Percentiles rank a stretch among this genome's conserved stretches.
These are phyloP conservation scores for Flaveria linearis DNA, from an alignment of 129 eudicot species.

Conservation along the genomic window DNA sequence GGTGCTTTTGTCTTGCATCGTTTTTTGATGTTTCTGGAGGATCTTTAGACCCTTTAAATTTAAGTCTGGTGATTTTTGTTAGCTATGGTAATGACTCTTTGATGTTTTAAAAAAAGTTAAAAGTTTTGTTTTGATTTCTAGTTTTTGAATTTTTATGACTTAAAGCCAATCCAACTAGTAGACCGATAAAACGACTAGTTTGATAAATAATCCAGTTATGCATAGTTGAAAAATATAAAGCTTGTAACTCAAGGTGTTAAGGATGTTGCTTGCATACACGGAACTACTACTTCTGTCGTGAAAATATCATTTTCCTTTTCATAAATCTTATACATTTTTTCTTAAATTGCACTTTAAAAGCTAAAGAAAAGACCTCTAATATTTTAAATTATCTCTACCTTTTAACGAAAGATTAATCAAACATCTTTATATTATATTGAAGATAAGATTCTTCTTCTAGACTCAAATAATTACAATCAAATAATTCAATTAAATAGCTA, in stretches of 20 bases:
- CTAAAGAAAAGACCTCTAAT: not conserved
- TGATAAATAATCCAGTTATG: no score
- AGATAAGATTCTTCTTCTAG: constrained; percentile 34
- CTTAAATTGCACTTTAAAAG: not conserved
- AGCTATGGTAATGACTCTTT: not conserved
- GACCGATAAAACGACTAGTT: no score
- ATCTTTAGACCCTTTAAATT: not conserved
- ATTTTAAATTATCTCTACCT: constrained; percentile 21
- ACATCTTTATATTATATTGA: not conserved
- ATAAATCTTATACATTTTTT: not conserved
- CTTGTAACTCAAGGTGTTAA: no score
- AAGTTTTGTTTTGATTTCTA: not conserved
- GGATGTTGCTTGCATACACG: no score
- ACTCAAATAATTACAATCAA: constrained; percentile 19
- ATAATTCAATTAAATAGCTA: not conserved
- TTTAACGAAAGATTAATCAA: constrained; percentile 2
- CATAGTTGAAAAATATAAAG: no score
- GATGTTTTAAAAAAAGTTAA: not conserved
- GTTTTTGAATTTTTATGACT: no score
- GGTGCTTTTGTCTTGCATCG: not conserved
- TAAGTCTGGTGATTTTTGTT: not conserved
- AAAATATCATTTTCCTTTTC: not conserved
- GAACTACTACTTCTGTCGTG: not conserved
- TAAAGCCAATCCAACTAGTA: no score
- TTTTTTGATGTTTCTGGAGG: constrained; percentile 9